phyloP scores from a whole-genome alignment of 306 rosid genomes.

The Oxytropis ochrocephala region DNA sequence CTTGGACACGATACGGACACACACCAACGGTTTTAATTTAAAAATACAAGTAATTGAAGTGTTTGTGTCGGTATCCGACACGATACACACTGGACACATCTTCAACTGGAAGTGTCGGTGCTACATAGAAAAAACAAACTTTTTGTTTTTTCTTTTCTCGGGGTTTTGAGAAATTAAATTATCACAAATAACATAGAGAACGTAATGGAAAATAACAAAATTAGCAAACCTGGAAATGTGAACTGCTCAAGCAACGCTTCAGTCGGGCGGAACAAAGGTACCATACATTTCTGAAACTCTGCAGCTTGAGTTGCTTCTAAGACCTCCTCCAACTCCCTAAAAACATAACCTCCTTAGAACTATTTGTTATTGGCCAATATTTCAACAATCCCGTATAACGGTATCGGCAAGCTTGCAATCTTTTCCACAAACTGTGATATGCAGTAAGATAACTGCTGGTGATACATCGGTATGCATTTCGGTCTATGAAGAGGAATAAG shows the following conservation, averaged over 20 bases:
- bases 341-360: conserved; percentile 98
- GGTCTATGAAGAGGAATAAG: conserved; percentile 98
- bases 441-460: conserved; percentile 95
- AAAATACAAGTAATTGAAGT: too few species aligned
- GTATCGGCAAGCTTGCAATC: conserved; percentile 99
- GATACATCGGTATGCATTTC: conserved; percentile 83
- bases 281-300: conserved; percentile 90
- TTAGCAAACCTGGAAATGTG: conserved; percentile 86
- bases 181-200: conserved; percentile 6
- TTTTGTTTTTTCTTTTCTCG: neutral
- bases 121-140: too few species aligned
- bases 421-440: conserved; percentile 89
- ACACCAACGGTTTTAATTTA: too few species aligned
- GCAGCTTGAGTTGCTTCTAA: conserved; percentile 93
- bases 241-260: conserved; percentile 83
- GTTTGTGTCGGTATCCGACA: too few species aligned
- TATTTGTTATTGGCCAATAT: conserved; percentile 94
- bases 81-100: too few species aligned
- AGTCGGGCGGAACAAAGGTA: conserved; percentile 83
- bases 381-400: conserved; percentile 76
- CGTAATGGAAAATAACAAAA: conserved; percentile 5
- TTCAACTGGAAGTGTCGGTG: too few species aligned
- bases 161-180: conserved; percentile 1
- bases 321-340: conserved; percentile 97
- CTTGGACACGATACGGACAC: too few species aligned